Conservation (phyloP, 805 yeast species). For the Metschnikowia koreensis region DNA sequence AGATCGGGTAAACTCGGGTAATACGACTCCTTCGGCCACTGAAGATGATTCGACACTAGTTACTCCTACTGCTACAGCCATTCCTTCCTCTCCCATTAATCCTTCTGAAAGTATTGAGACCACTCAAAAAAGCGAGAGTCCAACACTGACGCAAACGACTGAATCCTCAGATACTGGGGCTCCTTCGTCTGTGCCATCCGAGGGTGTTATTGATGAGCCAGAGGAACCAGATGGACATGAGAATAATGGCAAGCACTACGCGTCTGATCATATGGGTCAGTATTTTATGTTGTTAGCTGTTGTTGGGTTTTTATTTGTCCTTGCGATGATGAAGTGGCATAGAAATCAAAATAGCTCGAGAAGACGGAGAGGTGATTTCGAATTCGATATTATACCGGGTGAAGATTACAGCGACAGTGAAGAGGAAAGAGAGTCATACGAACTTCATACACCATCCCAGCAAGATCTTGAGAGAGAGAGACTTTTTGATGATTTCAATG, state of each 20-base stretch:
- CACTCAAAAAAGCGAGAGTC: neutral
- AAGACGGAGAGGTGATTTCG: constrained; percentile 67
- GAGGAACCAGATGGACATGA: constrained; percentile 26
- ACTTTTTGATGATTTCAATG: constrained; percentile 41
- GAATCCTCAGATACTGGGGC: neutral
- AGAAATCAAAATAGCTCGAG: constrained; percentile 39
- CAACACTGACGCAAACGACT: neutral
- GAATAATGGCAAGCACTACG: constrained; percentile 35
- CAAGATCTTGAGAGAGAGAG: constrained; percentile 39
- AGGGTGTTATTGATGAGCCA: neutral
- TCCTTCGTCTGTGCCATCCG: constrained; percentile 1
- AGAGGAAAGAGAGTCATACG: constrained; percentile 36
- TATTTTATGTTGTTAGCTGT: constrained; percentile 60
- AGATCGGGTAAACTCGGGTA: constrained; percentile 21
- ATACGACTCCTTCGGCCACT: constrained; percentile 1
- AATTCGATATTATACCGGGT: constrained; percentile 74
- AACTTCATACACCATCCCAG: constrained; percentile 25
- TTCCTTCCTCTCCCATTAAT: neutral
- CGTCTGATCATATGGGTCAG: constrained; percentile 51
- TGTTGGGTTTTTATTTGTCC: constrained; percentile 52
- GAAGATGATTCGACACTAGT: neutral
- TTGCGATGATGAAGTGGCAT: constrained; percentile 47
- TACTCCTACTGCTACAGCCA: neutral
- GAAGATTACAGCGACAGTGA: constrained; percentile 50
- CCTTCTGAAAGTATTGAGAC: neutral